These are phyloP conservation scores for Zostera marina DNA, from an alignment of 116 monocot genomes.

Conservation along the genomic window DNA sequence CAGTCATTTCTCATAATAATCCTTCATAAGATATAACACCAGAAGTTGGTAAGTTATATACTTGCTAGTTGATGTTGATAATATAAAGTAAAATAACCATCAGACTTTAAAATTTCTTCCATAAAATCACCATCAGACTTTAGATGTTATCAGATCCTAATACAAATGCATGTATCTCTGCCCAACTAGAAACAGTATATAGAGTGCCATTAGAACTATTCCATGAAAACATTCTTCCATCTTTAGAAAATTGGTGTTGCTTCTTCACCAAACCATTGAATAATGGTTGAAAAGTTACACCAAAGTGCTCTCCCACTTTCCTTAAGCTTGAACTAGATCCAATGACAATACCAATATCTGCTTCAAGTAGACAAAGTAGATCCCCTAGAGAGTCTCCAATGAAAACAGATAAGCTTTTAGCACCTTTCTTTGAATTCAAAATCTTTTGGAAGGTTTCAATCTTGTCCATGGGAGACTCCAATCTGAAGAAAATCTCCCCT, in stretches of 20 bases:
- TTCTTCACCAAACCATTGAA: conserved; percentile 49
- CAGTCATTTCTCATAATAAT: too few species aligned
- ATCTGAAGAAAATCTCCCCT: conserved; percentile 43
- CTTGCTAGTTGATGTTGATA: too few species aligned
- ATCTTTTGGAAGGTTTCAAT: conserved; percentile 41
- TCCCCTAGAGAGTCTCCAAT: conserved; percentile 89
- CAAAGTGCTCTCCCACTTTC: conserved; percentile 53
- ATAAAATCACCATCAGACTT: not conserved
- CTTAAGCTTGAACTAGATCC: conserved; percentile 73
- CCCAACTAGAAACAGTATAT: conserved; percentile 83
- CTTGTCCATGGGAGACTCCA: conserved; percentile 77
- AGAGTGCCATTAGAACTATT: conserved; percentile 49
- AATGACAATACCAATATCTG: conserved; percentile 86
- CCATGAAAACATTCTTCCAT: conserved; percentile 14
- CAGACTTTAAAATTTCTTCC: not conserved
- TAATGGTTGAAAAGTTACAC: conserved; percentile 62
- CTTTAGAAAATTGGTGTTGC: conserved; percentile 28
- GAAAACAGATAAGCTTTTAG: conserved; percentile 40
- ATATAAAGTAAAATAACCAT: not conserved
- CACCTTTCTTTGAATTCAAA: conserved; percentile 2
- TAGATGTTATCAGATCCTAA: not conserved
- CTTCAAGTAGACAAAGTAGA: conserved; percentile 81
- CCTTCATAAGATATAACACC: too few species aligned
- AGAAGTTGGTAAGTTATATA: too few species aligned
- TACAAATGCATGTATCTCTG: conserved; percentile 75